These are phyloP conservation scores for Nemania sp. DNA, from an alignment of 2,329 filamentous ascomycete genomes.

Conservation along the genomic window DNA sequence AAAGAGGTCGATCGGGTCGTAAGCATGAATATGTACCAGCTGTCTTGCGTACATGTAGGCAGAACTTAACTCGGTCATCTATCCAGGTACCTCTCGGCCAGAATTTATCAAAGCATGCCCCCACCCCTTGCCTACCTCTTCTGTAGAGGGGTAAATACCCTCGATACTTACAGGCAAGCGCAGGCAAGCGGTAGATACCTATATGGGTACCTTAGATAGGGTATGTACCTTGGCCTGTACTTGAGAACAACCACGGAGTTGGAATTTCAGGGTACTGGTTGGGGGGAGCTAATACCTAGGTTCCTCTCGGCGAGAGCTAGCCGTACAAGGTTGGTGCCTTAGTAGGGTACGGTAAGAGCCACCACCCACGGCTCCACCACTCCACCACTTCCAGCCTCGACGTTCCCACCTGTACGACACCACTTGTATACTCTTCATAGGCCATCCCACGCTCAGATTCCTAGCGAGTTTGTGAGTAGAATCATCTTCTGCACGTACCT, in stretches of 20 bases:
- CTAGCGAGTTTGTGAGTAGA: background rate
- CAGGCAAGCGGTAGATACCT: too few relatives aligned
- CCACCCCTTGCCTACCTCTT: background rate
- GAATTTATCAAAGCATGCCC: background rate
- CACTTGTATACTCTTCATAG: slow-evolving; percentile 8
- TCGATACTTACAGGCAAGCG: too few relatives aligned
- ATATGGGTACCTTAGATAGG: too few relatives aligned
- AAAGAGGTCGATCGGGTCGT: background rate
- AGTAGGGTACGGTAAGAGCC: background rate
- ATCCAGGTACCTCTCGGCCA: background rate
- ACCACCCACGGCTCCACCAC: background rate
- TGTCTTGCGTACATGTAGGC: background rate
- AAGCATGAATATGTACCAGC: background rate
- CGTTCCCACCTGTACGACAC: background rate
- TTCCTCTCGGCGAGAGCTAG: background rate
- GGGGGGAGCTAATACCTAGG: background rate
- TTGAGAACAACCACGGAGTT: background rate
- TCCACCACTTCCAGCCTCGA: background rate
- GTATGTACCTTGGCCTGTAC: background rate
- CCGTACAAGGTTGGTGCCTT: background rate
- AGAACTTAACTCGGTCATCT: background rate
- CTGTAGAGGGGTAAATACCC: background rate
- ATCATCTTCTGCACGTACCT: background rate
- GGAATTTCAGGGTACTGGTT: background rate
- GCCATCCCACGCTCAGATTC: slow-evolving; percentile 16